phyloP scores from a whole-genome alignment of 805 yeast species.

The Jamesozyma jinghongensis region DNA sequence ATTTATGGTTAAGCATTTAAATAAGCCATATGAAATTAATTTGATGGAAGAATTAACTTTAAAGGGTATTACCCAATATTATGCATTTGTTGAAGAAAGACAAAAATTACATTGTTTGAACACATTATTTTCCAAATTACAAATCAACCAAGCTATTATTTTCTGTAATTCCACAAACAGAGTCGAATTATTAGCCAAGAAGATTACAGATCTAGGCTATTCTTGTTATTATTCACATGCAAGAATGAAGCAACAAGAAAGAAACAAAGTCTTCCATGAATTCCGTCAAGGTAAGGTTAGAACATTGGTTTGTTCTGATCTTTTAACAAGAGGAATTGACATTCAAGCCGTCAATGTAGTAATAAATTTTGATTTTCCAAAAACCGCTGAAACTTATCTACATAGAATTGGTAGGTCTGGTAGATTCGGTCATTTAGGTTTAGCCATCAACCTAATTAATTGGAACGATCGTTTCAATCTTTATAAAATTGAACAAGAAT shows the following conservation, averaged over 20 bases:
- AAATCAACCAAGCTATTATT: slow-evolving; percentile 92
- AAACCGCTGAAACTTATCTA: slow-evolving; percentile 92
- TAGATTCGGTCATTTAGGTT: slow-evolving; percentile 95
- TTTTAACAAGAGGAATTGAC: slow-evolving; percentile 96
- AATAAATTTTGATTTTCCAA: slow-evolving; percentile 96
- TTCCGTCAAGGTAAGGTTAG: slow-evolving; percentile 97
- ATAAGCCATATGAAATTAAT: slow-evolving; percentile 90
- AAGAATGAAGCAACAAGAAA: slow-evolving; percentile 91
- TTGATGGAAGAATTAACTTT: slow-evolving; percentile 95
- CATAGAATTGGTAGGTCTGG: slow-evolving; percentile 99
- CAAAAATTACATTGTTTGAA: slow-evolving; percentile 94
- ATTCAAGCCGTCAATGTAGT: slow-evolving; percentile 98
- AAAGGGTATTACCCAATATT: slow-evolving; percentile 93
- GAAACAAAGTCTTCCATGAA: slow-evolving; percentile 97
- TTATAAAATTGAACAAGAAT: slow-evolving; percentile 92
- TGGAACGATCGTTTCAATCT: slow-evolving; percentile 94
- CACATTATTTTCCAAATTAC: slow-evolving; percentile 86
- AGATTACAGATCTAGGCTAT: slow-evolving; percentile 91
- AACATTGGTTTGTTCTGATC: slow-evolving; percentile 92
- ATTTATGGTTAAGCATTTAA: slow-evolving; percentile 84
- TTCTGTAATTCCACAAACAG: slow-evolving; percentile 96
- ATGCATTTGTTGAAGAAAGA: slow-evolving; percentile 96
- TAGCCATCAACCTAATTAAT: slow-evolving; percentile 91
- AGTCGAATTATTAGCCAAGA: slow-evolving; percentile 90
- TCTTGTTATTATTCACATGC: slow-evolving; percentile 97